phyloP scores from a whole-genome alignment of 2,329 filamentous ascomycete genomes.

The Xylariaceae sp. region DNA sequence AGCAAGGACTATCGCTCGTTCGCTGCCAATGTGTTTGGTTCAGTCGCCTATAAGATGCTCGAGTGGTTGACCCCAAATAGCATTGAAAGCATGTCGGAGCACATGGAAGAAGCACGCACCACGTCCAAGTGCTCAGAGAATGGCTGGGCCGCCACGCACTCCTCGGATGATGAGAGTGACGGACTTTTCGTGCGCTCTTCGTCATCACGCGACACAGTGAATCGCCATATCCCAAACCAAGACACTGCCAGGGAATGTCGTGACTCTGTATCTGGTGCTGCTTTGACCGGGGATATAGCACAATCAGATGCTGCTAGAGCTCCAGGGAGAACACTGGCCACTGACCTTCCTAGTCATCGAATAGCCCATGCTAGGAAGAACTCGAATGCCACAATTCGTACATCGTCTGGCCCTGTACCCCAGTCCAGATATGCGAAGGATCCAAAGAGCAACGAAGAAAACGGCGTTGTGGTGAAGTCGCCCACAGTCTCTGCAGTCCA shows the following conservation, averaged over 20 bases:
- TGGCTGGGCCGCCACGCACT: slow-evolving; percentile 18
- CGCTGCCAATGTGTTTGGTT: slow-evolving; percentile 56
- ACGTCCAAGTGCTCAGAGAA: slow-evolving; percentile 8
- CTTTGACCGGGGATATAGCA: too few relatives aligned
- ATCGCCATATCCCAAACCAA: too few relatives aligned
- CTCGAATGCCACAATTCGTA: slow-evolving; percentile 23
- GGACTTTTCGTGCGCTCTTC: slow-evolving; percentile 5
- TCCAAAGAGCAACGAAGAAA: slow-evolving; percentile 13
- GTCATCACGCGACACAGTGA: too few relatives aligned
- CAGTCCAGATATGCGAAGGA: slow-evolving; percentile 16
- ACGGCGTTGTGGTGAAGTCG: slow-evolving; percentile 14
- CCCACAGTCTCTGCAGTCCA: slow-evolving; percentile 10
- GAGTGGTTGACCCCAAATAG: slow-evolving; percentile 60
- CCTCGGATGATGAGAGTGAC: slow-evolving; percentile 10
- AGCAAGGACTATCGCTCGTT: slow-evolving; percentile 54
- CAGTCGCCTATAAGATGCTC: slow-evolving; percentile 60
- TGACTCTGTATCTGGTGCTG: too few relatives aligned
- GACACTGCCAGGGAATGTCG: too few relatives aligned
- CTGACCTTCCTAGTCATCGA: slow-evolving; percentile 7
- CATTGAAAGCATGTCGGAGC: slow-evolving; percentile 40
- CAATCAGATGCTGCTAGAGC: slow-evolving; percentile 1
- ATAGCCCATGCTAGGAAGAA: slow-evolving; percentile 18
- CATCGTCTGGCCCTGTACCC: slow-evolving; percentile 19
- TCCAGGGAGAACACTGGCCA: slow-evolving; percentile 5
- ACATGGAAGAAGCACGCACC: slow-evolving; percentile 19